These are phyloP conservation scores for Penicillium hordei DNA, from an alignment of 2,329 filamentous ascomycete genomes.

Conservation along the genomic window DNA sequence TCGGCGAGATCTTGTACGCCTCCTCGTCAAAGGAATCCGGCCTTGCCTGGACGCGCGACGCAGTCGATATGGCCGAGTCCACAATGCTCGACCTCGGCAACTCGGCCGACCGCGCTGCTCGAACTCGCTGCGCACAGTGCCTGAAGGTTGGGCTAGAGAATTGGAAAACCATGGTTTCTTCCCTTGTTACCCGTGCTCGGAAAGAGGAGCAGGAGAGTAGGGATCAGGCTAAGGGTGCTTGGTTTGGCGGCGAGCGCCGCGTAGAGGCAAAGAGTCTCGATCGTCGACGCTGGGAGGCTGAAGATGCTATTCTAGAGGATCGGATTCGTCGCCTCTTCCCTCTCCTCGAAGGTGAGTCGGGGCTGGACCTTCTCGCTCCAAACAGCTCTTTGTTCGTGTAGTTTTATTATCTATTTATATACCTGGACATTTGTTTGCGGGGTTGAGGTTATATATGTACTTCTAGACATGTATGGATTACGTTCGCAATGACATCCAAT, in stretches of 20 bases:
- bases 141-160: constrained; percentile 73
- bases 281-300: constrained; percentile 43
- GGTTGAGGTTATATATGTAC: neutral
- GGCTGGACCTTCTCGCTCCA: constrained; percentile 30
- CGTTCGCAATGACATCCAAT: neutral
- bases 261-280: constrained; percentile 31
- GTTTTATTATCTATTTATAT: neutral
- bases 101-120: constrained; percentile 40
- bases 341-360: constrained; percentile 33
- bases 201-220: constrained; percentile 38
- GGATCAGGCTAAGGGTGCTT: constrained; percentile 33
- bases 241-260: constrained; percentile 35
- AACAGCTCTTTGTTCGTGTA: constrained; percentile 33
- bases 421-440: neutral
- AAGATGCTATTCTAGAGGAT: constrained; percentile 40
- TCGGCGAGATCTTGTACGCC: constrained; percentile 88
- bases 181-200: constrained; percentile 53
- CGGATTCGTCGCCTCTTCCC: constrained; percentile 33
- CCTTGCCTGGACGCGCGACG: constrained; percentile 85
- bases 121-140: constrained; percentile 71
- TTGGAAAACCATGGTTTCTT: constrained; percentile 77
- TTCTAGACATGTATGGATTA: neutral
- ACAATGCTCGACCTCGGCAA: constrained; percentile 46
- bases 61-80: constrained; percentile 75
- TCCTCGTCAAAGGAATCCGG: constrained; percentile 67